Base-by-base conservation (phyloP, 2,329 filamentous ascomycete species). In the Simplicillium sp. region DNA sequence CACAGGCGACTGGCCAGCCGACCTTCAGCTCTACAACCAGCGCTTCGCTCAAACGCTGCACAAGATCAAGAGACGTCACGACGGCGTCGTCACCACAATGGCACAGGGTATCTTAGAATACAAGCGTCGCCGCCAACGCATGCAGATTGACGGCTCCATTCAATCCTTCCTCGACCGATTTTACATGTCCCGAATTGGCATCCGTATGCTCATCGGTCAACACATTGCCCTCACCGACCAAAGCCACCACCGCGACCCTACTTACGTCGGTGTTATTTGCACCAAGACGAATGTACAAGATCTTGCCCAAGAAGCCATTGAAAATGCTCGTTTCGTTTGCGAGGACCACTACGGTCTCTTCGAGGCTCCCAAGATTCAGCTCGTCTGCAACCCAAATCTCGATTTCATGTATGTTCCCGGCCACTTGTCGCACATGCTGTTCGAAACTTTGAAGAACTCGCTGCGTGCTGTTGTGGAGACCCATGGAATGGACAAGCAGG, bases 371-470 rank as follows among this genome's bases (percentile, higher is more conserved):
- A 94, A 94, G 62, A 84, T 98, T 50, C 89, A 97, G 65, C 82
- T 98, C 43, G 87, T 98, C 45, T 98, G 92, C 71, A 88, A 89
- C 56, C 84, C 87, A 14, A 82, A 94, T 61, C 75, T 98, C 55
- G 84, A 94, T 70, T 98, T 98, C 68, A 98, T 98, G 92, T 98
- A 98, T 59, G 92, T 98, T 40, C 92, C 92, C 1, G 92, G 92
- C n/a, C 92, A 98, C 66, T 62, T 98, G 62, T 95, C 88, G 51
- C 92, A 98, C 67, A 98, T 98, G 92, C 83, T 98, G 39, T 98
- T 98, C 64, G 92, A 98, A 68, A 98, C 92, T 2, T 73, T 98
- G 60, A 98, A 98, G 70, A 98, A 98, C 72, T 96, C 89, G 42
- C 73, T 98, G 51, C 86, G 92, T 59, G 92, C 92, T 39, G 92